A percentile compares a stretch with the other conserved stretches of the same genome.
phyloP scores from a whole-genome alignment of 2,329 filamentous ascomycete genomes.

The Fusarium fujikuroi region DNA sequence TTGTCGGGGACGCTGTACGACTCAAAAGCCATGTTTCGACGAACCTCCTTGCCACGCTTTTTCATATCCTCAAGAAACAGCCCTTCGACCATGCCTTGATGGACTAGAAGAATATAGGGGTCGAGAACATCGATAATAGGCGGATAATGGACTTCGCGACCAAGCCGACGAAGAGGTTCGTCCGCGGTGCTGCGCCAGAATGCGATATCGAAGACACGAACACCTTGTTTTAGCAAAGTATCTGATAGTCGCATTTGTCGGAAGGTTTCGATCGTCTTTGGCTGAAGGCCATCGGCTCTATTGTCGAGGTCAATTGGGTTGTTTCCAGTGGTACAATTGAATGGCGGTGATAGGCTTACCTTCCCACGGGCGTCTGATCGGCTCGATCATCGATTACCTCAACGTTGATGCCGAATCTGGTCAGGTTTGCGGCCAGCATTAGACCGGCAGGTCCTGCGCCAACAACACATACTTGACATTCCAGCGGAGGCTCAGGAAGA shows the following conservation, averaged over 20 bases:
- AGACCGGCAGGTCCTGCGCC: conserved; percentile 67
- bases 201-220: conserved; percentile 77
- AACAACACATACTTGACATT: conserved; percentile 62
- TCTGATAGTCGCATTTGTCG: conserved; percentile 79
- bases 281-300: conserved; percentile 77
- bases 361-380: conserved; percentile 74
- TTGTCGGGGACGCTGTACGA: conserved; percentile 61
- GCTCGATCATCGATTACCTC: conserved; percentile 75
- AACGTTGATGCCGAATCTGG: conserved; percentile 72
- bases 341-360: conserved; percentile 46
- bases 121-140: conserved; percentile 67
- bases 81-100: conserved; percentile 81
- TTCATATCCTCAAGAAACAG: conserved; percentile 75
- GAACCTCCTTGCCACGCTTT: conserved; percentile 71
- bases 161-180: conserved; percentile 67
- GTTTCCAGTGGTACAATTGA: not conserved
- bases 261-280: conserved; percentile 82
- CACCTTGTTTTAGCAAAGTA: conserved; percentile 71
- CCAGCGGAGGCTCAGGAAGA: conserved; percentile 58
- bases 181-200: conserved; percentile 72
- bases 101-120: conserved; percentile 68
- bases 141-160: conserved; percentile 76
- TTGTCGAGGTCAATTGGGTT: conserved; percentile 29
- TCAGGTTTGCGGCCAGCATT: conserved; percentile 66
- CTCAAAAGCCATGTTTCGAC: conserved; percentile 72